Conservation (phyloP, 2,329 filamentous ascomycete species). For the Ophiosphaerella narmari region DNA sequence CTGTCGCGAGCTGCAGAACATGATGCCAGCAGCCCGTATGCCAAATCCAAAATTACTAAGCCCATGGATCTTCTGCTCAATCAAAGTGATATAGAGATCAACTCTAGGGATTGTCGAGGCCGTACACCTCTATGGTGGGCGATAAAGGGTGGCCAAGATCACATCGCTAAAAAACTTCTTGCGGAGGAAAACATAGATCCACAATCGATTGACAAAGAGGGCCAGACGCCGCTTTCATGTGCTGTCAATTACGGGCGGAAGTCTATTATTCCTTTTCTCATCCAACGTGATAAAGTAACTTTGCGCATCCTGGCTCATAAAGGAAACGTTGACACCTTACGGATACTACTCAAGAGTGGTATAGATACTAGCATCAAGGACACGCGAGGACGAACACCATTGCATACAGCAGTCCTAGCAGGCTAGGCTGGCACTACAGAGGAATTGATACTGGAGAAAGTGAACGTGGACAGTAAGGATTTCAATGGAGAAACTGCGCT, state of each 20-base stretch:
- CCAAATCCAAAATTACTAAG: background rate
- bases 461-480: background rate
- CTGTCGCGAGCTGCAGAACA: background rate
- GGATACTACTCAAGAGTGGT: background rate
- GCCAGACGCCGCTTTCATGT: background rate
- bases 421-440: background rate
- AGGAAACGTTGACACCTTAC: background rate
- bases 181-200: background rate
- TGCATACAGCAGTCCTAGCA: background rate
- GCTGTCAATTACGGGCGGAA: background rate
- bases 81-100: constrained; percentile 9
- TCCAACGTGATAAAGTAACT: background rate
- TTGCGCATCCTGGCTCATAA: background rate
- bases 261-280: background rate
- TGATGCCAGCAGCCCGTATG: background rate
- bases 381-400: background rate
- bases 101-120: constrained; percentile 5
- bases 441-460: background rate
- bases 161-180: background rate
- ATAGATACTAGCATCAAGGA: background rate
- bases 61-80: background rate
- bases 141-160: background rate
- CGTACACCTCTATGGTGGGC: constrained; percentile 6
- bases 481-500: constrained; percentile 1
- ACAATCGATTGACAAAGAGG: constrained; percentile 1